phyloP scores from a whole-genome alignment of 78 protist genomes.

The Dictyostelium intermedium region DNA sequence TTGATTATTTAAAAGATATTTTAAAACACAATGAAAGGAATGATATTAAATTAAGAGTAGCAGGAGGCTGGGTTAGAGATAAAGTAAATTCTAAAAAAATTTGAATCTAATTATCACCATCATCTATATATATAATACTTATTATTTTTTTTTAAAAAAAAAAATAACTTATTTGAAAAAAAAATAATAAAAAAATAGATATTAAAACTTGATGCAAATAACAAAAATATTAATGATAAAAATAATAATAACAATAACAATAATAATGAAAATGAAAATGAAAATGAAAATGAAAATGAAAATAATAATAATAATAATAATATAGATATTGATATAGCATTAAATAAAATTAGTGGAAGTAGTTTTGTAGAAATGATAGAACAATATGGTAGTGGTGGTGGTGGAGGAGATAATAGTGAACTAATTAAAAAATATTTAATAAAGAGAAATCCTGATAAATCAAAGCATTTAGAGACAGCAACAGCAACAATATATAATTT shows the following conservation, averaged over 20 bases:
- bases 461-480: slow-evolving; percentile 95
- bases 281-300: background rate
- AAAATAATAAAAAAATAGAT: too few relatives aligned
- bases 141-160: too few relatives aligned
- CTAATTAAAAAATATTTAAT: background rate
- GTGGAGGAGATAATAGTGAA: too few relatives aligned
- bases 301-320: too few relatives aligned
- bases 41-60: slow-evolving; percentile 84
- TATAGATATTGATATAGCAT: slow-evolving; percentile 86
- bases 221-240: background rate
- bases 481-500: slow-evolving; percentile 11
- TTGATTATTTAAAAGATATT: background rate
- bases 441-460: slow-evolving; percentile 88
- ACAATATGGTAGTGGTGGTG: background rate
- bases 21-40: background rate
- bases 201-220: too few relatives aligned
- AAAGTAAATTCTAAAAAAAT: slow-evolving; percentile 57
- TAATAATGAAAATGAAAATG: too few relatives aligned
- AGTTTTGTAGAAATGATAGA: slow-evolving; percentile 48
- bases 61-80: slow-evolving; percentile 98
- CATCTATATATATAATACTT: background rate
- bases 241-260: background rate
- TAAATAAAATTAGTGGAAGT: slow-evolving; percentile 55
- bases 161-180: too few relatives aligned
- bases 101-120: too few relatives aligned